Percentiles rank a stretch among this genome's conserved stretches.
Evolutionary conservation across 345 rosid species (phyloP).

Genomic region (Alliaria petiolata): DNA sequence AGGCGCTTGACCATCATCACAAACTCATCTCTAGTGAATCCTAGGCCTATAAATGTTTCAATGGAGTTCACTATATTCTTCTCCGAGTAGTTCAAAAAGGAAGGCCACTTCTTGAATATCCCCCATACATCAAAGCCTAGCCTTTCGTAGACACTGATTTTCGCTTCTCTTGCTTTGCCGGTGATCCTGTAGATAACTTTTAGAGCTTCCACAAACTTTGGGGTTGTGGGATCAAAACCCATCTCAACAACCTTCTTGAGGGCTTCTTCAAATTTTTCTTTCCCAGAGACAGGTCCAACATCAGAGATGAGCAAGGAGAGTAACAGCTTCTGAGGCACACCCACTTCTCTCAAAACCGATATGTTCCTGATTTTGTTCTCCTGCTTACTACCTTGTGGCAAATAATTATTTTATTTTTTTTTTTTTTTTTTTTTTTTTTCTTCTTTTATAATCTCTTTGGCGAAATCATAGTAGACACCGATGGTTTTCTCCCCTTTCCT

Average conservation of each 20-base stretch:
- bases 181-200: not conserved
- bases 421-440: not conserved
- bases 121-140: constrained; percentile 32
- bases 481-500: not conserved
- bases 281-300: not conserved
- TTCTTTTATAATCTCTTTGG: not conserved
- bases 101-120: constrained; percentile 22
- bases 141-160: not conserved
- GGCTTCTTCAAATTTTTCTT: not conserved
- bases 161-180: not conserved
- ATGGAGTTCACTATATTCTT: not conserved
- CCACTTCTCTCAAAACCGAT: constrained; percentile 6
- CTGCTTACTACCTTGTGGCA: not conserved
- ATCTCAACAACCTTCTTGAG: constrained; percentile 11
- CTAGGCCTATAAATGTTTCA: constrained; percentile 21
- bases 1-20: not conserved
- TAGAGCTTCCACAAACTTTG: constrained; percentile 19
- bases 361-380: constrained; percentile 8
- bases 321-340: constrained; percentile 11
- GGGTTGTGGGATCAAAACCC: constrained; percentile 4
- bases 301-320: not conserved
- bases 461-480: not conserved
- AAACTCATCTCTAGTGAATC: constrained; percentile 22
- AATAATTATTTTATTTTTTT: not conserved
- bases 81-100: not conserved